These are phyloP conservation scores for Coemansia sp. DNA, from an alignment of 192 early-diverging fungal genomes.

Conservation along the genomic window DNA sequence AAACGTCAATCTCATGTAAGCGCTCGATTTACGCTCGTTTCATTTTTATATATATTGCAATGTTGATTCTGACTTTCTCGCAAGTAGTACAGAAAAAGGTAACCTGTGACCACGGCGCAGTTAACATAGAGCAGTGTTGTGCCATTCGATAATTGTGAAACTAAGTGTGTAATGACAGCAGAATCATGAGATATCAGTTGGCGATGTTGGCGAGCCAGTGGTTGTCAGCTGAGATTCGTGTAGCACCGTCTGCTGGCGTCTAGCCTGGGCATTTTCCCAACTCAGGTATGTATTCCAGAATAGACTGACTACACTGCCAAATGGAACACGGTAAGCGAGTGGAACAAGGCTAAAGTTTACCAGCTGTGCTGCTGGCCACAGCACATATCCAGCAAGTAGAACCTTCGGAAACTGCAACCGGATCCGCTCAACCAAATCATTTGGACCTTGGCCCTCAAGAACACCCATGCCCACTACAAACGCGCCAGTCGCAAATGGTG, in stretches of 20 bases:
- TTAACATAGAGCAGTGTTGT: no score
- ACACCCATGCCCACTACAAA: constrained; percentile 40
- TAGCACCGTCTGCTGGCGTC: not conserved
- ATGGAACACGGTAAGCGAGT: constrained; percentile 63
- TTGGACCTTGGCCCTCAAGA: constrained; percentile 27
- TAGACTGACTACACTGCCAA: constrained; percentile 65
- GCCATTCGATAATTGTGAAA: no score
- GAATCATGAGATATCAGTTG: not conserved
- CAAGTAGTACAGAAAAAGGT: no score
- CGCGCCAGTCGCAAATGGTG: constrained; percentile 24
- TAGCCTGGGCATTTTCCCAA: constrained; percentile 54
- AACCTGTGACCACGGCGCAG: no score
- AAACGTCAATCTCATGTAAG: constrained; percentile 46
- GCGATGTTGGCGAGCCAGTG: not conserved
- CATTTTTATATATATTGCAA: no score
- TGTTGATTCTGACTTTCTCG: no score
- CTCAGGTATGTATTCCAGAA: constrained; percentile 76
- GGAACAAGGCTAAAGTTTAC: constrained; percentile 73
- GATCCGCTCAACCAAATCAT: constrained; percentile 19
- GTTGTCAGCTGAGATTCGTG: not conserved
- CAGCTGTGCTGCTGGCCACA: constrained; percentile 73
- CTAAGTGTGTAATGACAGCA: not conserved
- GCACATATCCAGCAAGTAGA: constrained; percentile 27
- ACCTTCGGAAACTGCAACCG: constrained; percentile 14
- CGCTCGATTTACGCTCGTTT: not conserved